phyloP scores from a whole-genome alignment of 345 rosid genomes.

The Eucalyptus pauciflora region DNA sequence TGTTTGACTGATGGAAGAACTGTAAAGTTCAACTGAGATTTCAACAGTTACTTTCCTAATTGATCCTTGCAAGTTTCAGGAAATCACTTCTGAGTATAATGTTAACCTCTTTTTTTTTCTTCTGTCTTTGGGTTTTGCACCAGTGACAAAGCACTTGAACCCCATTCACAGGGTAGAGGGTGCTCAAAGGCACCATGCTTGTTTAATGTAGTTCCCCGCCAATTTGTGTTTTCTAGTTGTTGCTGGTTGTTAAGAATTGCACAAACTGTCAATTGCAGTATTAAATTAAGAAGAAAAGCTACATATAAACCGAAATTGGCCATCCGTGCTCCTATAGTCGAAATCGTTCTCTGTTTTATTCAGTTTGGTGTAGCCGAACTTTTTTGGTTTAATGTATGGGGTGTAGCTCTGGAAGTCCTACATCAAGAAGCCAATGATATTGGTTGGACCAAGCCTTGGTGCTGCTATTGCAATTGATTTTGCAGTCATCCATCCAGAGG shows the following conservation, averaged over 20 bases:
- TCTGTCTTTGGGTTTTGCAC: background rate
- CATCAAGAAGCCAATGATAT: conserved; percentile 65
- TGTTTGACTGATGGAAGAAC: background rate
- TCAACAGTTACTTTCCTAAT: background rate
- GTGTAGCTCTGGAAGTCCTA: conserved; percentile 73
- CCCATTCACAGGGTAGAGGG: background rate
- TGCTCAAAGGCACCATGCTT: background rate
- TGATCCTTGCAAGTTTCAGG: background rate
- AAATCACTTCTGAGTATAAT: background rate
- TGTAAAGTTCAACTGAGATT: background rate
- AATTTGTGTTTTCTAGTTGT: background rate
- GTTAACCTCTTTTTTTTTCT: background rate
- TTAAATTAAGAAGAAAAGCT: background rate
- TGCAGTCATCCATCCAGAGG: conserved; percentile 72
- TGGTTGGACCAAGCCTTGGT: conserved; percentile 96
- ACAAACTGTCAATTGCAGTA: background rate
- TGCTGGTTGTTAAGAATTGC: background rate
- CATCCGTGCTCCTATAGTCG: background rate
- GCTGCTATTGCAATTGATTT: conserved; percentile 92
- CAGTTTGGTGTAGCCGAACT: background rate
- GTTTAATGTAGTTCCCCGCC: background rate
- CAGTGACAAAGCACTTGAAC: background rate
- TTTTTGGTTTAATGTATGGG: background rate
- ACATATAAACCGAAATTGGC: background rate
- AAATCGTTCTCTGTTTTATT: background rate